Evolutionary conservation across 1,284 basidiomycete species (phyloP).

Genomic region (Leccinum fallax): DNA sequence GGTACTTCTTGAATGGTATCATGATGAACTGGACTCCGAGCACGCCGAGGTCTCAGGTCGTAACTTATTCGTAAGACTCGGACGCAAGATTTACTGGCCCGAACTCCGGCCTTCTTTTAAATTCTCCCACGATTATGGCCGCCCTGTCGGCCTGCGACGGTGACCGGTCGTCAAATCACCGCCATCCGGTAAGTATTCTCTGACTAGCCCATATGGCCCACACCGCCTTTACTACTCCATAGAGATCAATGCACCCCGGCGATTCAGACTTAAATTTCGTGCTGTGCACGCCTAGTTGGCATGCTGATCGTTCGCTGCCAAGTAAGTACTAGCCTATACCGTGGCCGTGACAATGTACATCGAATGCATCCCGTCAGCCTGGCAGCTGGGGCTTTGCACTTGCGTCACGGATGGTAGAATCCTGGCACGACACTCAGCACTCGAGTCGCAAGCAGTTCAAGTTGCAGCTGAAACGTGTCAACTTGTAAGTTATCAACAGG

Average conservation of each 20-base stretch:
- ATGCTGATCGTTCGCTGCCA: not conserved
- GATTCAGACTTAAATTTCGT: not conserved
- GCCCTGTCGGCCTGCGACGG: not conserved
- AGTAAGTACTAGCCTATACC: not conserved
- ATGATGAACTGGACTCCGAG: no score
- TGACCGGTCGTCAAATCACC: conserved; percentile 2
- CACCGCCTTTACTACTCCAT: no score
- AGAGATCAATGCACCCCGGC: not conserved
- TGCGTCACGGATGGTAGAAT: not conserved
- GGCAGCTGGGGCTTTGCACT: no score
- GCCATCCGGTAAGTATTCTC: not conserved
- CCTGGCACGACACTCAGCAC: no score
- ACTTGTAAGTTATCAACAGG: not conserved
- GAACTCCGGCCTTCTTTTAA: not conserved
- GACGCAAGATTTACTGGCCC: not conserved
- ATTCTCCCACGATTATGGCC: not conserved
- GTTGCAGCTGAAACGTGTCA: not conserved
- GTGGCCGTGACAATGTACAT: no score
- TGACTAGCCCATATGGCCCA: not conserved
- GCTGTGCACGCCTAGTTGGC: not conserved
- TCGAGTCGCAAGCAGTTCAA: no score
- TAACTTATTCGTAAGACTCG: no score
- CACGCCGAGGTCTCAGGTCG: no score
- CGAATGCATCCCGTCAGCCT: no score
- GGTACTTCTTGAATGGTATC: no score